Base-by-base conservation (phyloP, 116 monocot species). In the Phalaenopsis hybrid region DNA sequence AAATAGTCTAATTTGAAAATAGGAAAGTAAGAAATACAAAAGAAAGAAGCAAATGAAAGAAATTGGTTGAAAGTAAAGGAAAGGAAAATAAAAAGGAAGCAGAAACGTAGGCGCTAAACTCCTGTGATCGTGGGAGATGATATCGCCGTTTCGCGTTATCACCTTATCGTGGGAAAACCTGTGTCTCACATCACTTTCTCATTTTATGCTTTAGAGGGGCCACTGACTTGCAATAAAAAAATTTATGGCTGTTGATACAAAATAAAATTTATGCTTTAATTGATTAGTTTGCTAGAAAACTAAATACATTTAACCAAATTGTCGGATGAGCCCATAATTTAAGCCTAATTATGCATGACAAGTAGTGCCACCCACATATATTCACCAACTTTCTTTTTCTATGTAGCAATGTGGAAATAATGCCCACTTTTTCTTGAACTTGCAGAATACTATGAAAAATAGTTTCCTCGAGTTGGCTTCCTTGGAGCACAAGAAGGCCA, bases 401-500 rank as follows among this genome's bases (percentile, higher is more conserved):
- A 0, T 75, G 5, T 15, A 43, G 41, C 10, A 75, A 75, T 41
- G 75, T 77, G 45, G 45, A 1, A 16, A 34, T 79, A 41, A 70
- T 52, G 33, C 52, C 20, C 11, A n/a, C 6, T 57, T 10, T 23
- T n/a, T 77, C 21, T 70, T 81, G 15, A 48, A 17, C 3, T 44
- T 81, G 46, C 78, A 89, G 89, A 83, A 89, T 83, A 85, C 87
- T 49, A 51, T 85, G 52, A 85, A 82, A 81, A 87, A 85, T 55
- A 84, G 74, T 48, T 84, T 83, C 2, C 86, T 90, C 73, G 73
- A 88, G 52, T 50, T 86, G 85, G 93, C 93, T 73, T 80, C 87
- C 44, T 16, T 82, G 43, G 88, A 91, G 78, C 91, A 91, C 68
- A 76, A 83, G 69, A 91, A 89, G 73, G 83, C 88, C 75, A 86